phyloP scores from a whole-genome alignment of 805 yeast species.

The Kregervanrija pseudodelftensis region DNA sequence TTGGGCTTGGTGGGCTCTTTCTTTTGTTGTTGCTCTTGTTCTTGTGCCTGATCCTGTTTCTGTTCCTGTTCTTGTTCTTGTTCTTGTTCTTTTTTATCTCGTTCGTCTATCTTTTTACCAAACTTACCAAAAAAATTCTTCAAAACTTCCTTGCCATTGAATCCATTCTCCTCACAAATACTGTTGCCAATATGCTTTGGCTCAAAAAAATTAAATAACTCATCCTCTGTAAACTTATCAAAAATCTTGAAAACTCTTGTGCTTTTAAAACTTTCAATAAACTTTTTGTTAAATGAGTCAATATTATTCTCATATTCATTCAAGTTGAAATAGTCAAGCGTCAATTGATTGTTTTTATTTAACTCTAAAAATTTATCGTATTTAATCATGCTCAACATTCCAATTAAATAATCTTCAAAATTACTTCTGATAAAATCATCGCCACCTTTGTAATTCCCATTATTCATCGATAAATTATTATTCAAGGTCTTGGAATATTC shows the following conservation, averaged over 20 bases:
- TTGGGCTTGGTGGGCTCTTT: too few relatives aligned
- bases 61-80: too few relatives aligned
- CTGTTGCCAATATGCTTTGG: constrained; percentile 24
- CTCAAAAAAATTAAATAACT: constrained; percentile 43
- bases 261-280: constrained; percentile 44
- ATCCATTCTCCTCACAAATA: constrained; percentile 4
- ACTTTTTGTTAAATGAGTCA: constrained; percentile 26
- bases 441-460: constrained; percentile 47
- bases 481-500: constrained; percentile 19
- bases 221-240: constrained; percentile 54
- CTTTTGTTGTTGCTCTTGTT: too few relatives aligned
- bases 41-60: too few relatives aligned
- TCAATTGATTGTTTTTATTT: constrained; percentile 23
- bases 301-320: constrained; percentile 16
- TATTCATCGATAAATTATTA: constrained; percentile 33
- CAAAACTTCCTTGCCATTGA: constrained; percentile 1
- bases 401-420: constrained; percentile 84
- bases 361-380: constrained; percentile 46
- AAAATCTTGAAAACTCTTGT: constrained; percentile 53
- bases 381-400: constrained; percentile 66
- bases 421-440: constrained; percentile 85
- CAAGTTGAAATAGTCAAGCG: constrained; percentile 15
- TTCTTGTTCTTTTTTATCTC: background rate
- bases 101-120: background rate
- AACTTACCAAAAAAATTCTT: background rate